Base-by-base conservation (phyloP, 139 green algal genomes). In the Bryopsis sp. region DNA sequence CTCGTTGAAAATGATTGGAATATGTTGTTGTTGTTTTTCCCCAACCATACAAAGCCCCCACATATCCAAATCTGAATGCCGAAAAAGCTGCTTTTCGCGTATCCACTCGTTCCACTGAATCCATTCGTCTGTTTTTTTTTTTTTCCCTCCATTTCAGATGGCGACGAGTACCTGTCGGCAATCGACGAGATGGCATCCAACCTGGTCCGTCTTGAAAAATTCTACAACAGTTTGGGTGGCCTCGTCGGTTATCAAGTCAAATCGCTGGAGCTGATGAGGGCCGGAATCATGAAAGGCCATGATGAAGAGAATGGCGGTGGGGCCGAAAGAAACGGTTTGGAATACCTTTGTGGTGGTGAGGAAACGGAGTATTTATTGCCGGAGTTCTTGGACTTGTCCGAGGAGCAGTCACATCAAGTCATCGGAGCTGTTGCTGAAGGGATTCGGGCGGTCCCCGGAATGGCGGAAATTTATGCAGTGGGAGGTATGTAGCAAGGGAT, bases 151-250 rank as follows among this genome's bases (percentile, higher is more conserved):
- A n/a, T n/a, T n/a, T n/a, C n/a, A n/a, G n/a, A n/a, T n/a, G 43
- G 43, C 43, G 15, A 11, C 11, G 43, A 26, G 43, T 19, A 54
- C 43, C 43, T 26, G 43, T 26, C 32, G 32, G 57, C 24, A 32
- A 68, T 88, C 47, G 2, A 19, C 7, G 26, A 38, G 6, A 76
- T 95, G 11, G 72, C 70, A 2, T 31, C 54, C 8, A 58, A 70
- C 0, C 78, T 96, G 39, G 48, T 48, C 1, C 73, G 68, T 6
- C 82, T 94, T 8, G 85, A 95, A 4, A 47, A 74, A 1, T 98
- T 98, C 66, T 99, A 98, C 70, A 87, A 96, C 80, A 79, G 71
- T 48, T 89, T 99, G 34, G 94, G 94, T 7, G 94, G 94, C n/a
- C 72, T 98, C 32, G 47, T 89, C 1, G 93, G 93, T 47, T 98